Base-by-base conservation (phyloP, 768 basidiomycete species). In the Tremella fuciformis region DNA sequence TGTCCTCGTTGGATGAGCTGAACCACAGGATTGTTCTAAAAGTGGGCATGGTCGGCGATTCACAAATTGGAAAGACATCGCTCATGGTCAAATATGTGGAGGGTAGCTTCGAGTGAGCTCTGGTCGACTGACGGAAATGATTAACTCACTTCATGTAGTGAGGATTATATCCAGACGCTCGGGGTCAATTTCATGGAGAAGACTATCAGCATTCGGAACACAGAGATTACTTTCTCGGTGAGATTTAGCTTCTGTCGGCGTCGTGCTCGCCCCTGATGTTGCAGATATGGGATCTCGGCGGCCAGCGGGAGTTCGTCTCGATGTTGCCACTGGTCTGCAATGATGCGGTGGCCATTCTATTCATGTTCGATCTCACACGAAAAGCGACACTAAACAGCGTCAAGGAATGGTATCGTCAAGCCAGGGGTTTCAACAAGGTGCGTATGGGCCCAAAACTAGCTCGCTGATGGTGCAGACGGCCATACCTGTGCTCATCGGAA, bases 101-200 rank as follows among this genome's bases (percentile, higher is more conserved):
- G 80, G 94, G 94, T 53, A 91, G 88, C 79, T 96, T 94, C 78
- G 92, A 96, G 76, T 77, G 53, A 58, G 74, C 65, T 1, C 11
- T 4, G 47, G 13, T 29, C 15, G 18, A 25, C 16, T 50, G 6
- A n/a, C 22, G 7, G 6, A 49, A 19, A 15, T 13, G 15, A 22
- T 19, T 18, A 18, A 46, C 60, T 58, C 56, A 70, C 25, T 3
- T 16, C 29, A 4, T 49, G 13, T 63, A 76, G 75, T 79, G 92
- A 94, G 81, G 94, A 97, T 78, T 98, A 98, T 80, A 97, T 99
- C 77, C 94, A 97, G 84, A 97, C 94, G 80, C 86, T 99, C 80
- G 94, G 94, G 81, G 92, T 97, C 81, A 97, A 97, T 79, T 98
- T 98, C 79, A 98, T 98, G 96, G 94, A 99, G 82, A 99, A 99